Conservation (phyloP, 1,284 basidiomycete genomes). For the Albatrellus sp. region DNA sequence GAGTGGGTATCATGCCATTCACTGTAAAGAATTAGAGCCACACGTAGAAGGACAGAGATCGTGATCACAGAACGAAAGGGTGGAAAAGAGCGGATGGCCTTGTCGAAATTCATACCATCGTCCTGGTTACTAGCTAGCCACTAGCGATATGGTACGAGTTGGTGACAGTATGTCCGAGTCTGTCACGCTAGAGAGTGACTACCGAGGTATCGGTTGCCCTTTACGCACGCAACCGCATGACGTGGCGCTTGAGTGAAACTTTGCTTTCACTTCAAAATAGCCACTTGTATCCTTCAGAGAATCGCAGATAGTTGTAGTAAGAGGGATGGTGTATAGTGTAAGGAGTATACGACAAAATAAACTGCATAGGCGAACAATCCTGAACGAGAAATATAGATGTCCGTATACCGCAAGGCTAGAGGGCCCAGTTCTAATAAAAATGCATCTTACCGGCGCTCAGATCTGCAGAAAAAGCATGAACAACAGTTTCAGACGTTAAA, state of each 20-base stretch:
- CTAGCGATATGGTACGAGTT: too few species aligned
- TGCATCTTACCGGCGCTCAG: conserved; percentile 11
- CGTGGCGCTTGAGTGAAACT: too few species aligned
- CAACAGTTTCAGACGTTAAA: neutral
- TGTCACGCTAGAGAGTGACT: too few species aligned
- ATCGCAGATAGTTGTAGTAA: neutral
- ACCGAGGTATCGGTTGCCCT: too few species aligned
- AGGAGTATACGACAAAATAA: conserved; percentile 2
- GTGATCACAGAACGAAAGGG: conserved; percentile 43
- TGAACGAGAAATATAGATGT: too few species aligned
- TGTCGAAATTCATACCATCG: neutral
- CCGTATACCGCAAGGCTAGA: neutral
- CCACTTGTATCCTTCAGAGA: neutral
- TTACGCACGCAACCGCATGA: too few species aligned
- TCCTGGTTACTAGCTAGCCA: too few species aligned
- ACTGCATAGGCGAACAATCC: neutral
- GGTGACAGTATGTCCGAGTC: too few species aligned
- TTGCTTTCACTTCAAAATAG: too few species aligned
- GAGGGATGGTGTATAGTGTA: neutral
- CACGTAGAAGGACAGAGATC: conserved; percentile 46
- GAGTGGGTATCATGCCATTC: conserved; percentile 80
- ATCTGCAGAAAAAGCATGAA: conserved; percentile 15
- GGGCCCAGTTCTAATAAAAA: conserved; percentile 4
- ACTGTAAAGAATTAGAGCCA: conserved; percentile 70
- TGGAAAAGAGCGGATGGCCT: conserved; percentile 13